A percentile compares a stretch with the other conserved stretches of the same genome.
phyloP scores from a whole-genome alignment of 495 filamentous ascomycete species.

The Lophiostoma macrostomum region DNA sequence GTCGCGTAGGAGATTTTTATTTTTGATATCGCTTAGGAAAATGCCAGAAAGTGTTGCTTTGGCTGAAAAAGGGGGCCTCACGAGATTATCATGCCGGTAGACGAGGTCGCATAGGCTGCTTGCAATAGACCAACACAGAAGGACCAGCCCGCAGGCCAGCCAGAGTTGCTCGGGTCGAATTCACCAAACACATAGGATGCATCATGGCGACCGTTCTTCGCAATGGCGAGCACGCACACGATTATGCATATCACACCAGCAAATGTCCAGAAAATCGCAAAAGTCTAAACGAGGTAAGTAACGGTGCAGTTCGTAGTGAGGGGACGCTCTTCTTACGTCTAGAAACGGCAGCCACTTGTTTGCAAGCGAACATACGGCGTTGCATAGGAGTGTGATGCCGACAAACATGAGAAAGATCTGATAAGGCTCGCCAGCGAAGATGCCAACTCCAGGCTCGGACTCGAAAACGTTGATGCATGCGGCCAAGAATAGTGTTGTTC shows the following conservation, averaged over 20 bases:
- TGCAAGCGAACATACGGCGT: conserved; percentile 56
- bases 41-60: conserved; percentile 19
- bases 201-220: conserved; percentile 47
- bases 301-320: neutral
- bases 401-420: conserved; percentile 65
- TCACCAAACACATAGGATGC: conserved; percentile 61
- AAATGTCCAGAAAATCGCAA: conserved; percentile 66
- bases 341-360: conserved; percentile 59
- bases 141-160: conserved; percentile 43
- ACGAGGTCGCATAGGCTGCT: conserved; percentile 58
- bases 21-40: conserved; percentile 9
- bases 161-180: conserved; percentile 53
- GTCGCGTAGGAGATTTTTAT: neutral
- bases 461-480: conserved; percentile 56
- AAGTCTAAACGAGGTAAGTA: conserved; percentile 42
- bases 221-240: conserved; percentile 58
- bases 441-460: conserved; percentile 27
- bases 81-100: conserved; percentile 58
- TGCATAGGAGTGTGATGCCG: conserved; percentile 57
- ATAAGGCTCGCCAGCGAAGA: conserved; percentile 49
- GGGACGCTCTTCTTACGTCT: conserved; percentile 41
- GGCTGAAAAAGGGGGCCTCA: conserved; percentile 17
- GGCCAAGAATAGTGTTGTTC: conserved; percentile 54
- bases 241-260: conserved; percentile 60
- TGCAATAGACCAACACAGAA: conserved; percentile 54